Evolutionary conservation across 2,329 filamentous ascomycete genomes (phyloP), one percentile per base, ranked within the genome.

Genomic region (Tolypocladium cylindrosporum): DNA sequence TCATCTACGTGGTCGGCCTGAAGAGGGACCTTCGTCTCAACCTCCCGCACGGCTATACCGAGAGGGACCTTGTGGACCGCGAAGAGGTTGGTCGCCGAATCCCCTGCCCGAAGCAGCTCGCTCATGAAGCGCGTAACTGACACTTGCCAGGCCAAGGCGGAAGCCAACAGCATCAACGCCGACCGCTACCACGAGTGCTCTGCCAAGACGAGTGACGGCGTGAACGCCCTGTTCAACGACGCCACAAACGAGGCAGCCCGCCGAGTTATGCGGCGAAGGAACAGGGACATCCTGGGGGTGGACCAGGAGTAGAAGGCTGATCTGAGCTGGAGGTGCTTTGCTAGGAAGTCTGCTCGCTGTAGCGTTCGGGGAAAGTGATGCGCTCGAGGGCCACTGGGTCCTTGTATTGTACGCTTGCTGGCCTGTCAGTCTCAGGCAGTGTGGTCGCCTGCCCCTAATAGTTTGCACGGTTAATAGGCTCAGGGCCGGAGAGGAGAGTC

Each of bases 131-230:
- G 14, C 10, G 6, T 1, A 9, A n/a, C 48, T 52, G 13, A 36
- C 37, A 6, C 7, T 42, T 54, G 2, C 45, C 27, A 74, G 72
- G 72, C 66, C 1, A 57, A 52, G 10, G 73, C 67, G 63, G 68
- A 72, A 42, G 71, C 72, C 0, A 58, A 58, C 11, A 64, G 67
- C 0, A 68, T 74, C 31, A 64, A 66, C 1, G 69, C 68, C 0
- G 54, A 65, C 31, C 56, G 58, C 7, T 74, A 74, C 48, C 37
- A 65, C 11, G 72, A 75, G 57, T 74, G 71, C 56, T 75, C 72
- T 6, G 71, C 72, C 53, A 60, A 64, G 13, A 73, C 68, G 8
- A 71, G 72, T 1, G 66, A 75, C 27, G 71, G 71, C 6, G 61
- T 74, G 57, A 64, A 68, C 14, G 60, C 58, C 4, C 48, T 74